Evolutionary conservation across 2,329 filamentous ascomycete species (phyloP), one percentile per base, ranked within the genome.

Genomic region (Aspergillus sp.): DNA sequence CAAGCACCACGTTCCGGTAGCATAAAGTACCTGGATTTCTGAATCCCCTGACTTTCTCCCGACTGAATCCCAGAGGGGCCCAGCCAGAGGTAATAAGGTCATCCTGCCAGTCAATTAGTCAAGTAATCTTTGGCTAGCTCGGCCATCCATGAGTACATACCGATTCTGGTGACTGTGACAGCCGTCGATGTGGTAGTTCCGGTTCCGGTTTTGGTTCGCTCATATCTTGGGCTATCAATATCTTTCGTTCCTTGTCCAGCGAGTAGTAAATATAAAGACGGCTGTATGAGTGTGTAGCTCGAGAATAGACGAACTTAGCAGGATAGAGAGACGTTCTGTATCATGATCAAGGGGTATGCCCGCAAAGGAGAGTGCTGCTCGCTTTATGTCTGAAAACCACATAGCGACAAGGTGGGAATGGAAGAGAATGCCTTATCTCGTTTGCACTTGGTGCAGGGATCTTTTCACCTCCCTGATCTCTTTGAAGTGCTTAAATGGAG

Each of bases 1-100:
- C 57, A 5, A 72, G 60, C 13, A 56, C 54, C 7, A 62, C 61
- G 61, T 73, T 75, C 17, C 71, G 66, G 62, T 74, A 75, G 58
- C 72, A 73, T 8, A 66, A 47, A 23, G 39, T 48, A 3, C 36
- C n/a, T 10, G 48, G 30, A 21, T 56, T 48, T 21, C 54, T 39
- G 59, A 66, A 64, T 25, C 64, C 62, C 56, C 48, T 53, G 27
- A 36, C 41, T 54, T 2, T 23, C 19, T 17, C 17, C 5, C 30
- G 32, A 32, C 41, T 13, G 11, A 36, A 36, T 36, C 32, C 32
- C 32, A 10, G 15, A 49, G 27, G 19, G 23, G 23, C 15, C 47
- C 47, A 50, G 47, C 8, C 47, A 32, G 47, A n/a, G 47, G 25
- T 30, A 2, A 50, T 17, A 8, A 7, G 8, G 8, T 25, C 8